phyloP scores from a whole-genome alignment of 495 filamentous ascomycete genomes.

The Annulohypoxylon stygium region DNA sequence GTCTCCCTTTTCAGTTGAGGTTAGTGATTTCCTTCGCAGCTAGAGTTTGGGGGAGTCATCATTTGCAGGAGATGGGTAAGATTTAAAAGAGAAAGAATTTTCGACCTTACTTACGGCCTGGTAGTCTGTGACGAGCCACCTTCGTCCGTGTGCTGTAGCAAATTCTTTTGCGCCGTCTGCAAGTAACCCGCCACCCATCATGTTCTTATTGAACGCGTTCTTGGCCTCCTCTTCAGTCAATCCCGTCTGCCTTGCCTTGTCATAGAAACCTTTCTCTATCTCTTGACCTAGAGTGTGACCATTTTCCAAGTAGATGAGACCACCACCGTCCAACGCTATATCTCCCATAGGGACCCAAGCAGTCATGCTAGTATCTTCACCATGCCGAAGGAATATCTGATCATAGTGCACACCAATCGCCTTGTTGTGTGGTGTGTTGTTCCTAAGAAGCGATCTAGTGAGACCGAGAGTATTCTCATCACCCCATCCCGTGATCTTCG shows the following conservation, averaged over 20 bases:
- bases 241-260: constrained; percentile 58
- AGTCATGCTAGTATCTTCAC: constrained; percentile 68
- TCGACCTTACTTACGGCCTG: constrained; percentile 58
- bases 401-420: constrained; percentile 76
- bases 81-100: neutral
- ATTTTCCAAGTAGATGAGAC: constrained; percentile 72
- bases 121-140: constrained; percentile 68
- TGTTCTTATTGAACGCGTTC: constrained; percentile 69
- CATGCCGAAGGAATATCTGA: constrained; percentile 73
- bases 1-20: constrained; percentile 54
- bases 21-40: neutral
- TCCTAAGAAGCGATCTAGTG: constrained; percentile 62
- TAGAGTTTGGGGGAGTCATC: neutral
- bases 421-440: constrained; percentile 70
- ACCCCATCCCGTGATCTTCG: constrained; percentile 67
- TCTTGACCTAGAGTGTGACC: constrained; percentile 49
- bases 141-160: constrained; percentile 55
- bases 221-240: constrained; percentile 65
- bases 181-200: constrained; percentile 64
- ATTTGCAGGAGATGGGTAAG: neutral
- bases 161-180: constrained; percentile 61
- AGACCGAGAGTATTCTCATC: constrained; percentile 61
- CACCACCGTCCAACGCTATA: constrained; percentile 68
- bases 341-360: constrained; percentile 77
- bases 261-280: constrained; percentile 64